These are phyloP conservation scores for Cinnamomum chago DNA, from an alignment of 164 flowering plant species.

Conservation along the genomic window DNA sequence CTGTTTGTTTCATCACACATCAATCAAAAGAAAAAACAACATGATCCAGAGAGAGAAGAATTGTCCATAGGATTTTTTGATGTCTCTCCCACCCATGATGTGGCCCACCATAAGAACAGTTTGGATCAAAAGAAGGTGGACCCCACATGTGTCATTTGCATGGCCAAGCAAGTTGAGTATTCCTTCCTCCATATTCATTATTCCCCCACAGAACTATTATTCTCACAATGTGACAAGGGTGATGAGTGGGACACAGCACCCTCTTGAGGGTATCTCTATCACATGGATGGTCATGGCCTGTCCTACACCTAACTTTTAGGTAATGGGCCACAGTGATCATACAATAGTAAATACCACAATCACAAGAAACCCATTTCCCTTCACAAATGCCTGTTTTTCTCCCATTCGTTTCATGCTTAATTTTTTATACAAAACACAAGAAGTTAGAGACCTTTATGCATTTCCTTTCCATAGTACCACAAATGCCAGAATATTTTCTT, in stretches of 20 bases:
- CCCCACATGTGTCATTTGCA: neutral
- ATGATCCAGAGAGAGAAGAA: neutral
- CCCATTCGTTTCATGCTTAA: too few relatives aligned
- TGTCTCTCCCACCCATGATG: too few relatives aligned
- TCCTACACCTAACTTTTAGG: neutral
- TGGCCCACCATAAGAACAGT: too few relatives aligned
- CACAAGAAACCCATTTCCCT: neutral
- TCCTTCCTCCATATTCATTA: neutral
- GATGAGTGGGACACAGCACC: constrained; percentile 1
- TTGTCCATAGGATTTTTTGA: too few relatives aligned
- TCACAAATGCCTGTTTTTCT: neutral
- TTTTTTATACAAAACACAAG: too few relatives aligned
- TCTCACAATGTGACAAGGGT: neutral
- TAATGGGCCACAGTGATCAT: neutral
- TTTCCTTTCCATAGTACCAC: neutral
- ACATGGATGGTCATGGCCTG: neutral
- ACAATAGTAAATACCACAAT: neutral
- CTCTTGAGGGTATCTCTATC: neutral
- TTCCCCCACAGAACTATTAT: neutral
- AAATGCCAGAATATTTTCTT: neutral
- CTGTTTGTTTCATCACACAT: constrained; percentile 18
- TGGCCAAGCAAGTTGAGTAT: neutral
- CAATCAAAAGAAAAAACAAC: too few relatives aligned
- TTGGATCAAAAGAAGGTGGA: neutral
- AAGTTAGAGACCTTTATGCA: too few relatives aligned